Evolutionary conservation across 1,139 yeast genomes (phyloP).

Genomic region (Kodamaea sp.): DNA sequence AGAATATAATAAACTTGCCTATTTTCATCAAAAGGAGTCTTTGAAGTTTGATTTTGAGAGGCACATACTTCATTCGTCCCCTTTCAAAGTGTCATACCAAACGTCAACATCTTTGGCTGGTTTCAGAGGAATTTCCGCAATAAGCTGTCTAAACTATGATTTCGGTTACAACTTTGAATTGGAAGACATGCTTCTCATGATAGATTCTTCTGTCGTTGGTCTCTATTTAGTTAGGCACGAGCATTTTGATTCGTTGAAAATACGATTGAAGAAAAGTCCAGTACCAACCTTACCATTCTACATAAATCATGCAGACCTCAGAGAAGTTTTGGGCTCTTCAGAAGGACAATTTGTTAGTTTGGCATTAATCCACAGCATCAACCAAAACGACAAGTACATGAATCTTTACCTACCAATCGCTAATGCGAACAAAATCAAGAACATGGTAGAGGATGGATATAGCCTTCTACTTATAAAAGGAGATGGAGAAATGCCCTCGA

Average conservation of each 20-base stretch:
- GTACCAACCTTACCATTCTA: slow-evolving; percentile 17
- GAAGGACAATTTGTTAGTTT: slow-evolving; percentile 37
- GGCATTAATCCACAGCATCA: slow-evolving; percentile 65
- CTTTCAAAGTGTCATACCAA: slow-evolving; percentile 50
- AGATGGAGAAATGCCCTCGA: slow-evolving; percentile 52
- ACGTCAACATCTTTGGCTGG: slow-evolving; percentile 15
- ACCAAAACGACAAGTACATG: slow-evolving; percentile 36
- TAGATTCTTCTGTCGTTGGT: slow-evolving; percentile 60
- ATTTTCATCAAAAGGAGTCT: slow-evolving; percentile 47
- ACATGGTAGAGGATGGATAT: slow-evolving; percentile 21
- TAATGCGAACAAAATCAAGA: slow-evolving; percentile 13
- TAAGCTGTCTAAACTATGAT: slow-evolving; percentile 39
- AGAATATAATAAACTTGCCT: slow-evolving; percentile 48
- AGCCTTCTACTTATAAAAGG: slow-evolving; percentile 61
- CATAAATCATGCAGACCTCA: slow-evolving; percentile 19
- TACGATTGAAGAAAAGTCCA: not conserved
- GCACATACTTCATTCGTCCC: slow-evolving; percentile 51
- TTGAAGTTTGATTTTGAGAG: slow-evolving; percentile 43
- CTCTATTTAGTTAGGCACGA: slow-evolving; percentile 33
- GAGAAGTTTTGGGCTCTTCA: slow-evolving; percentile 11
- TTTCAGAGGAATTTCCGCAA: slow-evolving; percentile 38
- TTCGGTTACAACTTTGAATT: slow-evolving; percentile 24
- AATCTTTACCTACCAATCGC: slow-evolving; percentile 61
- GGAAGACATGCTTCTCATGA: slow-evolving; percentile 41
- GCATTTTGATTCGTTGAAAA: slow-evolving; percentile 1